Base-by-base conservation (phyloP, 2,329 filamentous ascomycete genomes). In the Nemania sp. region DNA sequence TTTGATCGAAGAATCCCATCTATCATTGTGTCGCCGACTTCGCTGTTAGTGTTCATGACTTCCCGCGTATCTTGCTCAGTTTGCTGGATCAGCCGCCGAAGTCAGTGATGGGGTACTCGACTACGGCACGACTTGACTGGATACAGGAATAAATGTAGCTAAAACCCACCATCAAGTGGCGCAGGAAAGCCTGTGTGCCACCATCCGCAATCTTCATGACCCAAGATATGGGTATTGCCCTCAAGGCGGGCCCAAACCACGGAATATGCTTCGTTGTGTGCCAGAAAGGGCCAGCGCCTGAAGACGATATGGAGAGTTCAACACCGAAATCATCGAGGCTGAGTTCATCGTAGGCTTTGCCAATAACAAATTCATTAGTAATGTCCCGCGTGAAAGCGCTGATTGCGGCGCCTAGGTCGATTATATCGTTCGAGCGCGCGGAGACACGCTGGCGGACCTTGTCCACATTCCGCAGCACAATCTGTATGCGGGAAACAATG, bases 371-470 rank as follows among this genome's bases (percentile, higher is more conserved):
- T 6, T 62, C 56, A 15, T 26, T 51, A 1, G 54, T 49, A 6
- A 56, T 45, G 17, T 63, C 60, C n/a, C 56, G 52, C 2, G 52
- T 42, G n/a, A 61, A 55, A 0, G 61, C 59, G 5, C 6, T 49
- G 30, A 56, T 34, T 6, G 50, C 54, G n/a, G 43, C 47, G 5
- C 51, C 47, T 3, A 60, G 26, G 12, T 57, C 30, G 2, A 58
- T n/a, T n/a, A 12, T 1, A 31, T 45, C 5, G 23, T 41, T 5
- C 30, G 7, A 24, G 23, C 36, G 39, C n/a, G 2, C 14, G 4
- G 51, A 46, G 9, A 56, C 11, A 1, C 40, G 41, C 2, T 22
- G 6, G 9, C 26, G 45, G 3, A 58, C 49, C 20, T 50, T 56
- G 19, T 43, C 37, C 1, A 56, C 7, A 20, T 58, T 15, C 15